Evolutionary conservation across 129 eudicot species (phyloP).

Genomic region (Rutidosis leptorrhynchoides): DNA sequence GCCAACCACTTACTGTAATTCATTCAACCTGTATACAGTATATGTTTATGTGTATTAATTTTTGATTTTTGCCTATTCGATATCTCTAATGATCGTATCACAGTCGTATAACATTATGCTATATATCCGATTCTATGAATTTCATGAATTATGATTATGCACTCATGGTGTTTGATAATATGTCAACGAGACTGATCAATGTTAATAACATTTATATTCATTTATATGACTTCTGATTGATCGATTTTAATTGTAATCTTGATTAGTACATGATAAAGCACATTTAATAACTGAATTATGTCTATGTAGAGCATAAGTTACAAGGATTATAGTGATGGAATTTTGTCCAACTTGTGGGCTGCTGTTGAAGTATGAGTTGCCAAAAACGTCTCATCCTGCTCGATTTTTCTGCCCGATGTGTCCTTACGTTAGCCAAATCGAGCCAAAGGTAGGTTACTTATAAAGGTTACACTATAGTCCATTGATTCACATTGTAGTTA

Average conservation of each 20-base stretch:
- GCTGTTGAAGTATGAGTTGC: constrained; percentile 65
- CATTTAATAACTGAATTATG: background rate
- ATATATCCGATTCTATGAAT: background rate
- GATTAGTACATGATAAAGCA: background rate
- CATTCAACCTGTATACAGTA: constrained; percentile 7
- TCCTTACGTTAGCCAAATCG: constrained; percentile 60
- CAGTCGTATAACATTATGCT: background rate
- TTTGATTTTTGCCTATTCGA: constrained; percentile 1
- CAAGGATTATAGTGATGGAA: constrained; percentile 43
- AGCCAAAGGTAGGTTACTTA: constrained; percentile 43
- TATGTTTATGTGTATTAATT: background rate
- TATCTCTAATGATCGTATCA: background rate
- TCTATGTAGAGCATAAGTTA: constrained; percentile 2
- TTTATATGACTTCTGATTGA: background rate
- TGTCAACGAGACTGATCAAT: background rate
- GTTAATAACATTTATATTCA: background rate
- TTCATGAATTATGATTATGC: constrained; percentile 13
- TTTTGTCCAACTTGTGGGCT: constrained; percentile 80
- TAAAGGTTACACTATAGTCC: too few relatives aligned
- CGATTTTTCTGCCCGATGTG: constrained; percentile 72
- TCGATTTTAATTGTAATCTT: background rate
- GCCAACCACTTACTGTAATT: background rate
- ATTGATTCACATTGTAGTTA: constrained; percentile 9
- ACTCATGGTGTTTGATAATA: constrained; percentile 27
- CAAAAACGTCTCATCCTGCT: constrained; percentile 46